Base-by-base conservation (phyloP, 768 basidiomycete species). In the Tylopilus rubrobrunneus region DNA sequence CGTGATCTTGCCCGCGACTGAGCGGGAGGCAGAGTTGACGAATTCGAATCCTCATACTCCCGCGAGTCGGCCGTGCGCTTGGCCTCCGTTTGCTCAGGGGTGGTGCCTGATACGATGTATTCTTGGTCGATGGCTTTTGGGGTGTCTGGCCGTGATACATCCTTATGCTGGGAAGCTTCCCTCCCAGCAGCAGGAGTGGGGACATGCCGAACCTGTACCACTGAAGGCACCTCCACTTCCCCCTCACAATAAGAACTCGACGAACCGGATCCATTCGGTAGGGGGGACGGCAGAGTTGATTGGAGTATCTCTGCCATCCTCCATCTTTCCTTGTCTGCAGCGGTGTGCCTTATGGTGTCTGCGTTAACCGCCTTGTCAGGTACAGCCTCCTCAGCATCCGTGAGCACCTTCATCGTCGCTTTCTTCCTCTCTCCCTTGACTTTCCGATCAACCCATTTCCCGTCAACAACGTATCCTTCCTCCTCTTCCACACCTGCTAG, bases 401-500 rank as follows among this genome's bases (percentile, higher is more conserved):
- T 21, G 43, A 40, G 51, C 21, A 17, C 23, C 34, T 33, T 45
- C 45, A 21, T 39, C 9, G 33, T 9, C 45, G 27, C 52, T 55
- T 39, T 55, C 56, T 45, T 60, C 44, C 53, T 57, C 36, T 55
- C 62, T 39, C 60, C 55, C 41, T n/a, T 59, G 25, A 55, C 61
- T 34, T 48, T 43, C 56, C 39, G 42, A 7, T 60, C 67, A 45
- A 61, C 51, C 65, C 67, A 65, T 29, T 47, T 45, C 11, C 67
- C 58, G 23, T 65, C 58, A 28, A 63, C 53, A 28, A 63, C 53
- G 23, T 61, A 61, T 10, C 65, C 66, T 55, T 77, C 76, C 1
- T 82, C 82, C 62, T 92, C 91, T 27, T 90, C 91, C 48, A 85
- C 83, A 9, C 80, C 77, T 3, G 91, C 89, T 27, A 93, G 72